Evolutionary conservation across 163 green algal species (phyloP), one percentile per base, ranked within the genome.

Genomic region (Prototheca wickerhamii): DNA sequence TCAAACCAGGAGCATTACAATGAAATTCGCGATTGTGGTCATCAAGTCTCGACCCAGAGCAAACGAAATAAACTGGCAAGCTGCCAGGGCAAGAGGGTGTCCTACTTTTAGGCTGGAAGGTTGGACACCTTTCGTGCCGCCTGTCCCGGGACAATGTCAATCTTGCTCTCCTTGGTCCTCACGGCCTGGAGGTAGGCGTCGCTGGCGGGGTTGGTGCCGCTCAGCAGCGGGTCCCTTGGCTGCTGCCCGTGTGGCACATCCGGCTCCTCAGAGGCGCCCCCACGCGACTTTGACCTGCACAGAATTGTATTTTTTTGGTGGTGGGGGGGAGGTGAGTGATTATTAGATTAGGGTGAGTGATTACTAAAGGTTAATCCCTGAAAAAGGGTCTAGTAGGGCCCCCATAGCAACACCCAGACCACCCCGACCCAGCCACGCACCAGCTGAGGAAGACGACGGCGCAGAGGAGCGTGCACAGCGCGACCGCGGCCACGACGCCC

Each of bases 121-220:
- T 72, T 72, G 65, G 58, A 67, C 17, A 72, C 49, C 65, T 72
- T 72, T 28, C 64, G 61, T 28, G 58, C 32, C 5, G 64, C 50
- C 4, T 50, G 21, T 3, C 44, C 64, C 20, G 31, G 4, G 18
- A 54, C 46, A 5, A 54, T 5, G 20, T 54, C 46, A 18, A 54
- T 54, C 46, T 54, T 54, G 46, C 46, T 54, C 46, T 54, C 20
- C 46, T 54, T 54, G 46, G 46, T 54, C 20, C 46, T 12, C 46
- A 54, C 46, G 46, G 46, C 46, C 46, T 25, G 20, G 15, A 54
- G 15, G 15, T 18, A 54, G 20, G n/a, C 46, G 46, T 54, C 46
- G 23, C 15, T 54, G 46, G 46, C 10, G 0, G 46, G 12, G 46
- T 25, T 28, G 15, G 6, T 54, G 46, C 46, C 46, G 18, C 20